Base-by-base conservation (phyloP, 2,329 filamentous ascomycete species). In the Ceratocystis eucalypticola region DNA sequence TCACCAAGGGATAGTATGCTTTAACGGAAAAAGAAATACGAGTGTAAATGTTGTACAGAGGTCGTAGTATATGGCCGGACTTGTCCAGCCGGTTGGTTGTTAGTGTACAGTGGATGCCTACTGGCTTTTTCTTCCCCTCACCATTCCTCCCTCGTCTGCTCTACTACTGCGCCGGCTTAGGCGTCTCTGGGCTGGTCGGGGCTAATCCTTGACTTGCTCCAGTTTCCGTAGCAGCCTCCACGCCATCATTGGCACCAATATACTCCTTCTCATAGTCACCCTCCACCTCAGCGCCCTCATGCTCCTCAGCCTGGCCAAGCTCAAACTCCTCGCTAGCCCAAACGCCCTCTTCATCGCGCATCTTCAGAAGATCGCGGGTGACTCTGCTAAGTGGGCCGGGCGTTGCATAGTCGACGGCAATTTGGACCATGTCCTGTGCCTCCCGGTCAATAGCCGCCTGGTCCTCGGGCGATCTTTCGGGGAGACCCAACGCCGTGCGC, bases 401-500 rank as follows among this genome's bases (percentile, higher is more conserved):
- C 1, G 77, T 78, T 17, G 77, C 77, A 65, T 73, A 75, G 69
- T 79, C 77, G 25, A 78, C 71, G 3, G 76, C 76, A 68, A 76
- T 75, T 65, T 74, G 72, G 20, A 79, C 74, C 7, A 79, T 67
- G 33, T 76, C 72, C 30, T 76, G 76, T 59, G 74, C 72, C 59
- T 76, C 72, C 64, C 74, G 74, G 8, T 76, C 70, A 57, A 74
- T 71, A 69, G 71, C 53, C 22, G 64, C 62, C 30, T 64, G 71
- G 59, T 75, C 72, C 63, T 74, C 73, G 12, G 76, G 69, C 59
- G 74, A 71, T 69, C 71, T 74, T 17, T 76, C 75, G 63, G 74
- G 71, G 67, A 96, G 73, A 0, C 90, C 89, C 62, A 94, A 74
- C 22, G 77, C 77, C 67, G 79, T 77, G 68, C 91, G 80, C 78